A percentile compares a stretch with the other conserved stretches of the same genome.
These are phyloP conservation scores for Comarum palustre DNA, from an alignment of 306 rosid genomes.

Conservation along the genomic window DNA sequence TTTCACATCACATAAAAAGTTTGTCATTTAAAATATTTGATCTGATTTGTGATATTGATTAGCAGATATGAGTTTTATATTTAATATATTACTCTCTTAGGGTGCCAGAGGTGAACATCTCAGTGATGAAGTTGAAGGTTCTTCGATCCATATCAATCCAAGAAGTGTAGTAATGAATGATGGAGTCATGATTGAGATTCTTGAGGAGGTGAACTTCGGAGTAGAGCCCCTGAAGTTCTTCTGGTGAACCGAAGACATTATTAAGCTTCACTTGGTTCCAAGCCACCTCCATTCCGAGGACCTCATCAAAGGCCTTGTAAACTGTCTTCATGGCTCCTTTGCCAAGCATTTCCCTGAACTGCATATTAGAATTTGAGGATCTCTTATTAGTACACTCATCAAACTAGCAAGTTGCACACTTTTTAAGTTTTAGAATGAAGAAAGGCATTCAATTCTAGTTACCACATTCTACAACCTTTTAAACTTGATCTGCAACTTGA, in stretches of 20 bases:
- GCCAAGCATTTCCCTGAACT: conserved; percentile 75
- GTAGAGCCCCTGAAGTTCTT: conserved; percentile 70
- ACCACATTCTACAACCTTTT: not conserved
- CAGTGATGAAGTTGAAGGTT: conserved; percentile 91
- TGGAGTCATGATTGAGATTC: conserved; percentile 68
- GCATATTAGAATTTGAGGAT: not conserved
- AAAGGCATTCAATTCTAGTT: not conserved
- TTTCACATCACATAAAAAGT: not conserved
- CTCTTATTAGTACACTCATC: not conserved
- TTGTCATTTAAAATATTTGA: not conserved
- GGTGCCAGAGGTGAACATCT: conserved; percentile 87
- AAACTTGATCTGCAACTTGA: not conserved
- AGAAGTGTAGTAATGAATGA: conserved; percentile 61
- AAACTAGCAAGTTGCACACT: not conserved
- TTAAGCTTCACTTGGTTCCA: conserved; percentile 86
- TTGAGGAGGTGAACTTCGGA: conserved; percentile 90
- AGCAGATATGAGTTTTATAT: not conserved
- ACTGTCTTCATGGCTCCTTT: conserved; percentile 89
- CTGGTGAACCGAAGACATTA: conserved; percentile 64
- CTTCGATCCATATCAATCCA: conserved; percentile 62
- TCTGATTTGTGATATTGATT: not conserved
- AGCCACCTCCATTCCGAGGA: conserved; percentile 79
- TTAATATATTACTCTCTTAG: conserved; percentile 78
- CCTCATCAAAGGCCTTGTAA: conserved; percentile 73
- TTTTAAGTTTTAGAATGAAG: not conserved